Base-by-base conservation (phyloP, 192 early-diverging fungal genomes). In the Bifiguratus adelaidae region DNA sequence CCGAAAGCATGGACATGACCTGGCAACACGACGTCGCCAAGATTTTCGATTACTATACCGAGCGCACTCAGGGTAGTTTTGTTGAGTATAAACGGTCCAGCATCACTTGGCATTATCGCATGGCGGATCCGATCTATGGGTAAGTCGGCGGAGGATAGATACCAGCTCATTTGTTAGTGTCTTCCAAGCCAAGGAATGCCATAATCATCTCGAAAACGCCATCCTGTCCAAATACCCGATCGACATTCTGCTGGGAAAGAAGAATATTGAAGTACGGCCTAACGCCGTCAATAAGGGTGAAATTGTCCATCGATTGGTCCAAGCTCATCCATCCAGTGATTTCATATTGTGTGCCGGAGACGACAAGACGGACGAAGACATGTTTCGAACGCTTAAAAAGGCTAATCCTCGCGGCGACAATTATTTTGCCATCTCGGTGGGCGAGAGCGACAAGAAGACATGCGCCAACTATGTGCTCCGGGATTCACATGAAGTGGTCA, bases 161-260 rank as follows among this genome's bases (percentile, higher is more conserved):
- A 5, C 37, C 13, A 8, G 7, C 6, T 13, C 13, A 20, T 5
- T 46, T 23, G 46, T 9, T 46, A 59, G 80, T 29, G 74, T 72
- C 23, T 99, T 99, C 77, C 96, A 99, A 69, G 84, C 91, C 20
- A 95, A 95, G 56, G 94, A 99, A 53, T 95, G 91, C 61, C 87
- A 91, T 65, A 95, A 92, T 63, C 91, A 97, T 59, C 59, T 99
- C 27, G 88, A 95, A 60, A 77, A 89, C 48, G 80, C 88, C 3
- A 78, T 99, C 3, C 64, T 94, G 15, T 86, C 90, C 16, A 93
- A 92, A 68, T 68, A 88, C 21, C 92, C 94, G 0, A 82, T 99
- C 12, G 96, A 97, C 55, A 83, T 97, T 26, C 56, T 99, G 37
- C 75, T 92, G n/a, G 94, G 96, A 32, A 95, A 95, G 61, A 99